Evolutionary conservation across 169 alveolate species (phyloP).

Genomic region (Amoebophrya sp.): DNA sequence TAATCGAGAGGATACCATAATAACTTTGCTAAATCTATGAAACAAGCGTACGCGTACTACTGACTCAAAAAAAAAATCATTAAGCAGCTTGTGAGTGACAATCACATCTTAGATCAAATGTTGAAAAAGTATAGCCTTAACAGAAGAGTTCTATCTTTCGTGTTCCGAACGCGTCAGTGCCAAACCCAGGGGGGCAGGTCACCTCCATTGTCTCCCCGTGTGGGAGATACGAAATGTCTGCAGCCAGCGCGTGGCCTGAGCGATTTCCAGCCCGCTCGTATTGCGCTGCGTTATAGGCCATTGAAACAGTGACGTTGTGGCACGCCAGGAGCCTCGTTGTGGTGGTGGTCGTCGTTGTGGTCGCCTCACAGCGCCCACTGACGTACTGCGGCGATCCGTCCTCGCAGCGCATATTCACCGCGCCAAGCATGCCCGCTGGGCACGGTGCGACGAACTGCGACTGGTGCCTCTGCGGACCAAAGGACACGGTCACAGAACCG

Average conservation of each 20-base stretch:
- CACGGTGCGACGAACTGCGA: not conserved
- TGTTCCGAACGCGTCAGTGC: no score
- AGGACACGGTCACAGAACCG: not conserved
- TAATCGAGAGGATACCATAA: no score
- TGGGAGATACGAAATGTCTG: not conserved
- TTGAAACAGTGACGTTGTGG: not conserved
- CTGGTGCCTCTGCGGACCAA: not conserved
- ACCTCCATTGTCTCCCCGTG: not conserved
- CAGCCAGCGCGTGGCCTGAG: not conserved
- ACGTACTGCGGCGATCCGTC: not conserved
- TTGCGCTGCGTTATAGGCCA: not conserved
- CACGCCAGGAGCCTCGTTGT: not conserved
- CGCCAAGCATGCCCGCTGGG: not conserved
- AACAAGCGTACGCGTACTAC: no score
- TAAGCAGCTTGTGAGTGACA: no score
- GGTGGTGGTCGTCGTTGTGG: not conserved
- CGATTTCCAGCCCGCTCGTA: not conserved
- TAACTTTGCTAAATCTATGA: no score
- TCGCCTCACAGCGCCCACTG: not conserved
- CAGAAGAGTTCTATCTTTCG: no score
- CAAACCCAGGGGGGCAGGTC: not conserved
- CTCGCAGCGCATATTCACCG: not conserved
- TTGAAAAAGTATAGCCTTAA: no score
- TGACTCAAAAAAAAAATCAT: no score
- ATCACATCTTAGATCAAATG: no score